Percentiles rank a stretch among this genome's conserved stretches.
Evolutionary conservation across 805 yeast species (phyloP).

Genomic region (Pichia manshurica): DNA sequence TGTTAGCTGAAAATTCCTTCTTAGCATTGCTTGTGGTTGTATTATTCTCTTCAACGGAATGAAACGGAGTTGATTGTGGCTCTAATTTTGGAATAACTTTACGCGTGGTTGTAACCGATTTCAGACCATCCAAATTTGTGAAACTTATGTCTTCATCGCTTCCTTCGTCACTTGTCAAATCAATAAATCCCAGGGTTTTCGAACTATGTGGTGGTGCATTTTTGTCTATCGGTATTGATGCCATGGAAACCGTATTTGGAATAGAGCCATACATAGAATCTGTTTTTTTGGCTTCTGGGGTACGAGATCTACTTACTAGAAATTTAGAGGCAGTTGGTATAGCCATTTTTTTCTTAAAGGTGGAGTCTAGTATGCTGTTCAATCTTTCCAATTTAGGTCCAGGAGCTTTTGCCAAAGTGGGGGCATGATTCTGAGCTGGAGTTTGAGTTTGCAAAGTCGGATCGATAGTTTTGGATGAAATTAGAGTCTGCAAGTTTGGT

Average conservation of each 20-base stretch:
- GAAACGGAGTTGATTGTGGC: no score
- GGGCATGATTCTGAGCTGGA: not conserved
- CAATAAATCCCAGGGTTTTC: not conserved
- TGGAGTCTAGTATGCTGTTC: no score
- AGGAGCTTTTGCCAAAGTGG: no score
- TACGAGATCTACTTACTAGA: not conserved
- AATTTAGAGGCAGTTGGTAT: not conserved
- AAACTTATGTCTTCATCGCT: conserved; percentile 4
- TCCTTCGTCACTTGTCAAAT: conserved; percentile 7
- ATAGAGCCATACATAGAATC: not conserved
- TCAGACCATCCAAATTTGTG: not conserved
- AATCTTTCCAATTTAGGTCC: no score
- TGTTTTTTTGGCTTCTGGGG: not conserved
- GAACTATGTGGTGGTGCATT: not conserved
- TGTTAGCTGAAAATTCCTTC: no score
- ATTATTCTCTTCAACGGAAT: no score
- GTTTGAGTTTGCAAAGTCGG: no score
- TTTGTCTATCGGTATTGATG: not conserved
- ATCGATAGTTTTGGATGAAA: no score
- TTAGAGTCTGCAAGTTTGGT: no score
- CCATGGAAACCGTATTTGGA: conserved; percentile 4
- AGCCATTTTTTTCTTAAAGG: not conserved
- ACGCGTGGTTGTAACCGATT: no score
- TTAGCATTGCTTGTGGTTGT: no score
- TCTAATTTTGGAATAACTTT: no score